These are phyloP conservation scores for Ogataea saltuana DNA, from an alignment of 805 yeast genomes.

Conservation along the genomic window DNA sequence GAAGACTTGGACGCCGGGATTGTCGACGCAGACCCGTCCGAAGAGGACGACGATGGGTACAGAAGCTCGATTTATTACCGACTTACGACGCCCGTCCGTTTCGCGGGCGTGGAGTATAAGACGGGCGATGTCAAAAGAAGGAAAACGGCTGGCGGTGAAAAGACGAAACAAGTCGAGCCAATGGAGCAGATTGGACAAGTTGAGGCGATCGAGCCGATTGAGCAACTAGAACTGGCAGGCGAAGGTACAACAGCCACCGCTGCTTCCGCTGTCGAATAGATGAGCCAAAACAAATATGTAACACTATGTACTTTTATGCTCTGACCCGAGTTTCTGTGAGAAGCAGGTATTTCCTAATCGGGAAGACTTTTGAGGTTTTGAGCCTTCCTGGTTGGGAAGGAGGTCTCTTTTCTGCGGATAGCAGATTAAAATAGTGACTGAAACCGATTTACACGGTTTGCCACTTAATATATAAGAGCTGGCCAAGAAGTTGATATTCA, in stretches of 20 bases:
- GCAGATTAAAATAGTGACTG: neutral
- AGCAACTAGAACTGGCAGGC: no score
- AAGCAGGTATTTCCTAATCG: neutral
- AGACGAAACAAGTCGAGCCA: no score
- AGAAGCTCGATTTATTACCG: constrained; percentile 22
- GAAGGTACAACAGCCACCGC: no score
- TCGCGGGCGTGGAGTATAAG: constrained; percentile 18
- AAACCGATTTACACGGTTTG: neutral
- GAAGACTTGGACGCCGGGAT: constrained; percentile 22
- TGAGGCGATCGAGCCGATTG: no score
- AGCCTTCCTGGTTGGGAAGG: neutral
- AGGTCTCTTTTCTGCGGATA: neutral
- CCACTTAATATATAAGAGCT: neutral
- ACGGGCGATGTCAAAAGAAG: constrained; percentile 16
- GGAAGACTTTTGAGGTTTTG: neutral
- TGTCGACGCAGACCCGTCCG: constrained; percentile 19
- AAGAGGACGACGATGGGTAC: constrained; percentile 14
- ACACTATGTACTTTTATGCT: constrained; percentile 1
- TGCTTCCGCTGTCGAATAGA: no score
- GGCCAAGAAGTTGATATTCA: no score
- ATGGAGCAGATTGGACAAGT: no score
- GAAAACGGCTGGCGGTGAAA: constrained; percentile 3
- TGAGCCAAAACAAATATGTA: neutral
- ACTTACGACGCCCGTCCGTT: constrained; percentile 16
- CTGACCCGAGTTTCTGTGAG: neutral